Evolutionary conservation across 140 eudicot genomes (phyloP), one percentile per base, ranked within the genome.

Genomic region (Anethum foeniculum): DNA sequence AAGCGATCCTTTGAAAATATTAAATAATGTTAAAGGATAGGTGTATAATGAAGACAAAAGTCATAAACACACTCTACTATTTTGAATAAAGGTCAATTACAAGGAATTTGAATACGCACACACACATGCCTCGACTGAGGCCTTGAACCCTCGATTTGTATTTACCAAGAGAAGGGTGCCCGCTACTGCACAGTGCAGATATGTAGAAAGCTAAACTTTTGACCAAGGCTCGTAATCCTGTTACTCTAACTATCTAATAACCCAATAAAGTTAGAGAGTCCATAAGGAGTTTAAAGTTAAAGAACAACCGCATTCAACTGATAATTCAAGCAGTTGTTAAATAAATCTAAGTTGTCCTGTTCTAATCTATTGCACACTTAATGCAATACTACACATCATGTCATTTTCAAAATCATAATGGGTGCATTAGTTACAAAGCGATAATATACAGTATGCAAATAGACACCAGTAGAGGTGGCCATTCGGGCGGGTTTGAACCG

Each of bases 1-100:
- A 91, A 77, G 21, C 94, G 92, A 71, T 88, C 91, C 94, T 88
- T 75, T 75, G 3, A 32, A 75, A 2, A 34, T 5, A 41, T 46
- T 25, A 16, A 11, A 62, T 62, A 62, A 62, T 11, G 71, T 27
- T 60, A 62, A 60, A 62, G 36, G 36, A 62, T 27, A 25, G 32
- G 71, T 25, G 15, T 23, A 75, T 75, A 23, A 2, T 23, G 38
- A 62, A 78, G 39, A 78, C 3, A 8, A 12, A 52, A 34, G 39
- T 28, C 19, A 10, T 10, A 1, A 62, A 62, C 43, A 75, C 18
- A 44, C 28, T 6, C 5, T 7, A 75, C 12, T 56, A 25, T 65
- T 28, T 25, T 9, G 69, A 11, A 30, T 11, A 65, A 34, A 14
- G 19, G 21, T 25, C 65, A 56, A 21, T 23, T 21, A 21, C 65